Evolutionary conservation across 257 asterid genomes (phyloP), one percentile per base, ranked within the genome.

Genomic region (Nyctanthes arbortristis): DNA sequence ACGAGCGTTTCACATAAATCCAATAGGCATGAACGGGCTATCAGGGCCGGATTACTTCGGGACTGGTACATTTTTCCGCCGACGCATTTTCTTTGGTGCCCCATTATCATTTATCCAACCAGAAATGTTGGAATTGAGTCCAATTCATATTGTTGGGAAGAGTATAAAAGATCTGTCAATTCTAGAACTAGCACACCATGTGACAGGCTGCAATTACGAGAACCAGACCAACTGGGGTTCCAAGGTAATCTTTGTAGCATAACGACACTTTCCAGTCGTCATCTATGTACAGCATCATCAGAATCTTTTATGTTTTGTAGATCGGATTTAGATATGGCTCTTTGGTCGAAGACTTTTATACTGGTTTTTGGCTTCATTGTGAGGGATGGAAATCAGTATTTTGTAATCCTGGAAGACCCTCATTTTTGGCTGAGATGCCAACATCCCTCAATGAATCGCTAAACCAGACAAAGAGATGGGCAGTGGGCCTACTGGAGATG

Each of bases 201-300:
- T 89, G 34, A 78, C 94, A 7, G 67, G 84, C 7, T 85, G 88
- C 76, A 88, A 82, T 22, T 87, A 79, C 52, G 97, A 87, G 75
- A 57, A 72, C 32, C 76, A 45, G 2, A 79, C 67, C 65, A 45
- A 56, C 0, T 92, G 96, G 97, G 96, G 98, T 31, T 77, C 80
- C 60, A 75, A 83, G 96, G 84, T 80, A 39, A 8, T 70, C 36
- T 13, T 63, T 20, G 1, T 62, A 18, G 7, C 4, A 7, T 2
- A 16, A 18, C 2, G 28, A 8, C 12, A 47, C 5, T 7, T 47
- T 47, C 25, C 18, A 10, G 11, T 18, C 13, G 4, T 52, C 30
- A 2, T 22, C 57, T 18, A 7, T 47, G 28, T 47, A 47, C 4
- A 6, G 14, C 29, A 22, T 24, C 8, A 24, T 52, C 2, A 24